Conservation (phyloP, 768 basidiomycete species). For the Mycena kentingensis region DNA sequence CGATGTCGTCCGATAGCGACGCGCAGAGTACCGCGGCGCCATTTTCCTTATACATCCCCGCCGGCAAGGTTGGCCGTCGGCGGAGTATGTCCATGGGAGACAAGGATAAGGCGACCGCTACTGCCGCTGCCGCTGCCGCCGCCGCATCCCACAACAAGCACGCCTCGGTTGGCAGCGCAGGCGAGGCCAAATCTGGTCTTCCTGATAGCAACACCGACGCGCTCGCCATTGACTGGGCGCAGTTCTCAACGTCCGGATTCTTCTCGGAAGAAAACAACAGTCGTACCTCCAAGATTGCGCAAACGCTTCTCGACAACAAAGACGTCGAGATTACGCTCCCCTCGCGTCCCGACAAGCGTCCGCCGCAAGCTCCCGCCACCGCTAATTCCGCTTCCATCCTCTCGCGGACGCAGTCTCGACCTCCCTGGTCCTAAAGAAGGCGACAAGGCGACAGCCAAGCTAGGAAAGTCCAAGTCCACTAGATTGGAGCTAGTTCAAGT, state of each 20-base stretch:
- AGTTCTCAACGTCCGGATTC: slow-evolving; percentile 71
- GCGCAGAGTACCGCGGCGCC: slow-evolving; percentile 34
- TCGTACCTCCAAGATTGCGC: slow-evolving; percentile 47
- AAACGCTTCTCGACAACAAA: slow-evolving; percentile 54
- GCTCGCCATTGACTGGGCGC: slow-evolving; percentile 58
- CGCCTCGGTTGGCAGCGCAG: slow-evolving; percentile 34
- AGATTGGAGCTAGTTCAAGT: slow-evolving; percentile 54
- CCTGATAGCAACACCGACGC: slow-evolving; percentile 15
- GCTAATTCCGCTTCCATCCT: slow-evolving; percentile 20
- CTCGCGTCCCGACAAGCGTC: slow-evolving; percentile 36
- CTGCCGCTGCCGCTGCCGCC: slow-evolving; percentile 19
- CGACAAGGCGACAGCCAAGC: slow-evolving; percentile 26
- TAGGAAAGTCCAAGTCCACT: slow-evolving; percentile 41
- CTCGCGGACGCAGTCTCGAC: slow-evolving; percentile 32
- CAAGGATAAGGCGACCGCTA: slow-evolving; percentile 19
- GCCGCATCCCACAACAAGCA: slow-evolving; percentile 35
- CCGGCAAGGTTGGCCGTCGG: slow-evolving; percentile 15
- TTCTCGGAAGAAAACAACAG: slow-evolving; percentile 35
- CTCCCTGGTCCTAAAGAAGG: slow-evolving; percentile 19
- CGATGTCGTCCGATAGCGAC: slow-evolving; percentile 36
- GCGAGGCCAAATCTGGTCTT: slow-evolving; percentile 31
- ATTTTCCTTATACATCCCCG: slow-evolving; percentile 32
- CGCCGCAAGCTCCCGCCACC: slow-evolving; percentile 26
- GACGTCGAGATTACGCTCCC: slow-evolving; percentile 60
- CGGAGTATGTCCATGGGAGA: slow-evolving; percentile 23